Evolutionary conservation across 164 flowering plant genomes (phyloP).

Genomic region (Magnolia kwangsiensis): DNA sequence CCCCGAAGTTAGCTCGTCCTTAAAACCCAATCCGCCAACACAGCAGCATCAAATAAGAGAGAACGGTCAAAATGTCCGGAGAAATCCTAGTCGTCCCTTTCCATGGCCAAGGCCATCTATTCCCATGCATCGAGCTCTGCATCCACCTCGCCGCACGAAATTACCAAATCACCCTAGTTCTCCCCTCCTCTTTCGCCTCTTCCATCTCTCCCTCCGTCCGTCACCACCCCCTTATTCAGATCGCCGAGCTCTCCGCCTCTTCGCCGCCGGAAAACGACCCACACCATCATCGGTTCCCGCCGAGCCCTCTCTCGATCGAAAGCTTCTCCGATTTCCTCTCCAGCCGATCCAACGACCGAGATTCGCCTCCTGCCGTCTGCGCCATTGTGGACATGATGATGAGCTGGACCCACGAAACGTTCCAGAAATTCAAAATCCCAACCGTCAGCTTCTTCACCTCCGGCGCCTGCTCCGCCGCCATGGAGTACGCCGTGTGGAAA

Average conservation of each 20-base stretch:
- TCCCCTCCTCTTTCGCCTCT: slow-evolving; percentile 38
- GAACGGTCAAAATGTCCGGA: slow-evolving; percentile 8
- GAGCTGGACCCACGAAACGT: slow-evolving; percentile 35
- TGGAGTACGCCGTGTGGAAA: slow-evolving; percentile 46
- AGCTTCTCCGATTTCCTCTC: slow-evolving; percentile 26
- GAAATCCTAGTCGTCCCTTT: slow-evolving; percentile 43
- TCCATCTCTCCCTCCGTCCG: slow-evolving; percentile 32
- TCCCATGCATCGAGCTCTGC: slow-evolving; percentile 55
- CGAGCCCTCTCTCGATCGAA: slow-evolving; percentile 10
- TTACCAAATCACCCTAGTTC: slow-evolving; percentile 34
- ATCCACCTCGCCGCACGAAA: slow-evolving; percentile 31
- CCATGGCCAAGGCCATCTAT: slow-evolving; percentile 55
- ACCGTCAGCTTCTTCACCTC: slow-evolving; percentile 46
- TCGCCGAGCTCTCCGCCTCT: slow-evolving; percentile 21
- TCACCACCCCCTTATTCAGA: slow-evolving; percentile 25
- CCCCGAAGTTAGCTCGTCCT: neutral
- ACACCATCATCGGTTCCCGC: slow-evolving; percentile 5
- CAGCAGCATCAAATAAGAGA: too few relatives aligned
- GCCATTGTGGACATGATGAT: slow-evolving; percentile 47
- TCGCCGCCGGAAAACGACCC: slow-evolving; percentile 6
- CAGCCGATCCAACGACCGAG: slow-evolving; percentile 9
- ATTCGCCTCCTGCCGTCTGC: slow-evolving; percentile 23
- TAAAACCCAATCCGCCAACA: neutral
- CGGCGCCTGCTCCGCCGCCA: slow-evolving; percentile 50
- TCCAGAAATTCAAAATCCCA: slow-evolving; percentile 31